These are phyloP conservation scores for Trichothecium sympodiale DNA, from an alignment of 2,329 filamentous ascomycete species.

Conservation along the genomic window DNA sequence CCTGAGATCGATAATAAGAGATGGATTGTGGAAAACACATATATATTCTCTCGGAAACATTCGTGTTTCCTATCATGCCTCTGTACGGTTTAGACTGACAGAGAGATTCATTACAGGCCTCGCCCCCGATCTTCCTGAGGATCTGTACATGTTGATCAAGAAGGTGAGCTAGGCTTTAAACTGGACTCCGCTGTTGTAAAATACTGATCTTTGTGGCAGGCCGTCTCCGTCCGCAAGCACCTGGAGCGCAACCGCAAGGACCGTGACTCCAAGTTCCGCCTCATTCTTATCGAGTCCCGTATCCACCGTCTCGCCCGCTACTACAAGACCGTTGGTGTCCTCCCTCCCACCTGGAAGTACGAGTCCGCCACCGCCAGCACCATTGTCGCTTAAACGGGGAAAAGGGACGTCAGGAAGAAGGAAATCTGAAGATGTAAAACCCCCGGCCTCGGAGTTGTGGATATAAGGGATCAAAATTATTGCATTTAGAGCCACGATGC, in stretches of 20 bases:
- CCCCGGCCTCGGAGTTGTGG: conserved; percentile 33
- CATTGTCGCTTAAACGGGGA: conserved; percentile 66
- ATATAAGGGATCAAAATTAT: conserved; percentile 24
- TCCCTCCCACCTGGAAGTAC: conserved; percentile 95
- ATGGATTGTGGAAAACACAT: conserved; percentile 15
- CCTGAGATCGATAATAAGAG: conserved; percentile 18
- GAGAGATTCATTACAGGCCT: conserved; percentile 85
- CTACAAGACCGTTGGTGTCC: conserved; percentile 91
- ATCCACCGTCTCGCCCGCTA: conserved; percentile 99
- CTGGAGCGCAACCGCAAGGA: conserved; percentile 99
- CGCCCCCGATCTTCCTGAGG: conserved; percentile 96
- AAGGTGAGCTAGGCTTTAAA: conserved; percentile 52
- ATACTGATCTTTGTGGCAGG: conserved; percentile 39
- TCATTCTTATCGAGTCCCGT: conserved; percentile 99
- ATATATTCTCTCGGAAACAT: conserved; percentile 8
- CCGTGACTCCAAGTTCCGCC: conserved; percentile 99
- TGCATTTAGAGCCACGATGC: conserved; percentile 35
- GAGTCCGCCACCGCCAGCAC: conserved; percentile 95
- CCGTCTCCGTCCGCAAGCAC: conserved; percentile 98
- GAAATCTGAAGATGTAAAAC: conserved; percentile 13
- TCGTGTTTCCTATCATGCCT: conserved; percentile 44
- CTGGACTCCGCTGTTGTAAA: neutral
- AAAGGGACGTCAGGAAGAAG: conserved; percentile 2
- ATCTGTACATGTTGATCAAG: conserved; percentile 99
- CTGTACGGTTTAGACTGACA: conserved; percentile 89